phyloP scores from a whole-genome alignment of 2,329 filamentous ascomycete species.

The Arthrobotrys conoides region DNA sequence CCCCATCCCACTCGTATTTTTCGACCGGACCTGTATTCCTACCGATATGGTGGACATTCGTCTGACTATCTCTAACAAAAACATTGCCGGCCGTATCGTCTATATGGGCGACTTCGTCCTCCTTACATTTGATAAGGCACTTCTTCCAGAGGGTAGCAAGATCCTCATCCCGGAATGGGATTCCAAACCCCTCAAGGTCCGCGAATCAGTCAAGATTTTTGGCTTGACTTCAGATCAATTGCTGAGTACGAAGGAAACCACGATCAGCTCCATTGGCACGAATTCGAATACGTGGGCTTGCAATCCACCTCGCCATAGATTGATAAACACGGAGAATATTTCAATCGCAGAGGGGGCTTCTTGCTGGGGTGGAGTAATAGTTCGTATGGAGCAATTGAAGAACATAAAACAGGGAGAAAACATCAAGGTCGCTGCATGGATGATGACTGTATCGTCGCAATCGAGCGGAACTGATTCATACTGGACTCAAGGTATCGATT shows the following conservation, averaged over 20 bases:
- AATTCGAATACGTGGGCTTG: constrained; percentile 65
- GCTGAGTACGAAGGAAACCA: constrained; percentile 64
- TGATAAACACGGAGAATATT: constrained; percentile 65
- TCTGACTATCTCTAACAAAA: constrained; percentile 64
- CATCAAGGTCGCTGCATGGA: constrained; percentile 64
- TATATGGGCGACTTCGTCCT: constrained; percentile 64
- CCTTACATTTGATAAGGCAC: constrained; percentile 63
- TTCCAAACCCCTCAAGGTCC: constrained; percentile 63
- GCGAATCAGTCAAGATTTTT: constrained; percentile 64
- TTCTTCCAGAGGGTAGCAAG: constrained; percentile 62
- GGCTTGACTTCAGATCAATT: constrained; percentile 64
- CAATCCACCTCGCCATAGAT: constrained; percentile 64
- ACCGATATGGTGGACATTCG: constrained; percentile 65
- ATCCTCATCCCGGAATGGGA: constrained; percentile 64
- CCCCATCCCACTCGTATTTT: constrained; percentile 64
- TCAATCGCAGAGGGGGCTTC: constrained; percentile 63
- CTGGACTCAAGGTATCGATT: constrained; percentile 65
- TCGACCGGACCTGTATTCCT: constrained; percentile 64
- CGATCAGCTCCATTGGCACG: constrained; percentile 64
- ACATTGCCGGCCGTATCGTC: constrained; percentile 64
- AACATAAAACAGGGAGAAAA: constrained; percentile 60
- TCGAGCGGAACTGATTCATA: constrained; percentile 63
- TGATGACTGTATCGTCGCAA: constrained; percentile 64
- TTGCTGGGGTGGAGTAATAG: constrained; percentile 64
- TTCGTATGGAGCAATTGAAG: constrained; percentile 62